phyloP scores from a whole-genome alignment of 768 basidiomycete species.

The Auricularia auricula-judae region DNA sequence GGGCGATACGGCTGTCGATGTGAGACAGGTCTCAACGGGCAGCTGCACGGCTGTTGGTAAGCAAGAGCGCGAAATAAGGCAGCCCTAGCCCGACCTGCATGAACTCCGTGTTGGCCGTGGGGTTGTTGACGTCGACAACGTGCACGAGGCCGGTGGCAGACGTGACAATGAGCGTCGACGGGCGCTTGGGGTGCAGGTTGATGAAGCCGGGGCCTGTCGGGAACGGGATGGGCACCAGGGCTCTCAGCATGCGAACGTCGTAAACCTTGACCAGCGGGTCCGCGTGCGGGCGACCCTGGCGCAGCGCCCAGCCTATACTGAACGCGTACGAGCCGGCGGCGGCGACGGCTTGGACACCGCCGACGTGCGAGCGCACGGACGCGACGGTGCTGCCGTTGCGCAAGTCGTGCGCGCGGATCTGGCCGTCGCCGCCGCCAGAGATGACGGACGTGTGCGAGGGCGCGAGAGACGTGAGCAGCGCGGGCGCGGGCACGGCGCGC shows the following conservation, averaged over 20 bases:
- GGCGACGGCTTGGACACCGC: slow-evolving; percentile 75
- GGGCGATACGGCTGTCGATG: slow-evolving; percentile 70
- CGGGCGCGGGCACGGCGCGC: slow-evolving; percentile 44
- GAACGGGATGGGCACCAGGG: slow-evolving; percentile 80
- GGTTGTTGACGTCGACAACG: slow-evolving; percentile 69
- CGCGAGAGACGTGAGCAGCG: slow-evolving; percentile 53
- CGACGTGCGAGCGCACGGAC: slow-evolving; percentile 65
- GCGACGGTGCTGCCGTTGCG: slow-evolving; percentile 46
- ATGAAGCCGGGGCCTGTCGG: slow-evolving; percentile 81
- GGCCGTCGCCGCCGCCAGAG: slow-evolving; percentile 65
- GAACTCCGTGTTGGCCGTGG: slow-evolving; percentile 51
- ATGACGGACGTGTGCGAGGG: slow-evolving; percentile 53
- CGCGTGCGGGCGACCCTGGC: slow-evolving; percentile 77
- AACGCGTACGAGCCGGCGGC: slow-evolving; percentile 69
- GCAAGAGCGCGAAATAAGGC: slow-evolving; percentile 1
- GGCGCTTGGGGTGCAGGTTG: slow-evolving; percentile 63
- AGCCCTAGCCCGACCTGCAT: slow-evolving; percentile 48
- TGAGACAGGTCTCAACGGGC: slow-evolving; percentile 49
- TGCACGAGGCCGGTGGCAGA: slow-evolving; percentile 79
- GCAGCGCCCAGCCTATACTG: slow-evolving; percentile 78
- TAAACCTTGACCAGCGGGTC: slow-evolving; percentile 91
- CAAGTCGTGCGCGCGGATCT: slow-evolving; percentile 57
- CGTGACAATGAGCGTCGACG: slow-evolving; percentile 61
- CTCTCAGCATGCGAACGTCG: slow-evolving; percentile 73
- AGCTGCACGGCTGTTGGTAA: slow-evolving; percentile 15